Evolutionary conservation across 78 protist species (phyloP).

Genomic region (Carpediemonas membranifera): DNA sequence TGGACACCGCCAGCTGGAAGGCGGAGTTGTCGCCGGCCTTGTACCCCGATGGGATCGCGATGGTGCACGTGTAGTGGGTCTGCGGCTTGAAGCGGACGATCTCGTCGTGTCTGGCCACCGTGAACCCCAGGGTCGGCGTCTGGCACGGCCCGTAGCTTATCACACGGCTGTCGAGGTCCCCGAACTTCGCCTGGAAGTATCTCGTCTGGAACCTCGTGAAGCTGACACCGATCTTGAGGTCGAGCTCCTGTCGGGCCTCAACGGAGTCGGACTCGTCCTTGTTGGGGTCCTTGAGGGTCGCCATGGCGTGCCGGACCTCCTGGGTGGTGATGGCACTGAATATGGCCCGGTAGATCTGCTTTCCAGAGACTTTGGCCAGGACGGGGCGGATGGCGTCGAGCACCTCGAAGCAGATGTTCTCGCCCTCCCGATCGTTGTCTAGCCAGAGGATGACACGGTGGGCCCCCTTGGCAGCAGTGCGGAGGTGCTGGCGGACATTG

Average conservation of each 20-base stretch:
- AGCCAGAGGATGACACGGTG: constrained; percentile 51
- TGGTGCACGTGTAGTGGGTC: not conserved
- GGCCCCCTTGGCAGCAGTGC: not conserved
- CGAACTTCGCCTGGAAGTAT: constrained; percentile 12
- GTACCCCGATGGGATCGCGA: too few species aligned
- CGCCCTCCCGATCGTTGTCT: constrained; percentile 74
- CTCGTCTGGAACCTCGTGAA: constrained; percentile 51
- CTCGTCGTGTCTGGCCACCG: constrained; percentile 37
- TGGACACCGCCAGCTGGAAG: too few species aligned
- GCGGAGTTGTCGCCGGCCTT: too few species aligned
- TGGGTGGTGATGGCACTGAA: constrained; percentile 35
- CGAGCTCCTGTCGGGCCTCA: constrained; percentile 50
- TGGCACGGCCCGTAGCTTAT: constrained; percentile 63
- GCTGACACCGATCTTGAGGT: constrained; percentile 42
- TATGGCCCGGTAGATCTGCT: constrained; percentile 21
- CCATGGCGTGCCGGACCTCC: constrained; percentile 34
- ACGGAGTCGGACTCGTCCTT: constrained; percentile 29
- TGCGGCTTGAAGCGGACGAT: constrained; percentile 17
- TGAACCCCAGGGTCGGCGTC: constrained; percentile 46
- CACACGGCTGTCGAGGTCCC: not conserved
- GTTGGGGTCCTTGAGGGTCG: constrained; percentile 28
- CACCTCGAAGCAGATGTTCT: constrained; percentile 64
- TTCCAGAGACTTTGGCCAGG: not conserved
- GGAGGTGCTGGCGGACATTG: not conserved
- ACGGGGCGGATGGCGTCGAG: not conserved